Conservation (phyloP, 768 basidiomycete species). For the Lactarius quietus region DNA sequence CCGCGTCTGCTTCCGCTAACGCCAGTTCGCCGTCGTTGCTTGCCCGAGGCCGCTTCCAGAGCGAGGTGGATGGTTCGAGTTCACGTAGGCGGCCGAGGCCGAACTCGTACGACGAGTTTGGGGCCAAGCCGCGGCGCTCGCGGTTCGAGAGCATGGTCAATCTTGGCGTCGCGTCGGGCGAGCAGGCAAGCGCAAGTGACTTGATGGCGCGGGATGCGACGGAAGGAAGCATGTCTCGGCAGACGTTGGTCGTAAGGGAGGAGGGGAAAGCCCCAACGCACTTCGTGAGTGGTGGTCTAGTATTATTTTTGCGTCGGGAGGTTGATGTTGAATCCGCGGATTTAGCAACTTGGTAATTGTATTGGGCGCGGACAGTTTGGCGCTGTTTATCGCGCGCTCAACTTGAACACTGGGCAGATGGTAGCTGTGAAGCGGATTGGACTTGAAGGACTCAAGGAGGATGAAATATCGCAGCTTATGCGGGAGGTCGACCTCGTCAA, state of each 20-base stretch:
- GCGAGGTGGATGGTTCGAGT: conserved; percentile 61
- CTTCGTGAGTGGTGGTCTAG: conserved; percentile 54
- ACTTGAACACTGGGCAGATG: conserved; percentile 92
- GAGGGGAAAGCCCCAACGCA: conserved; percentile 77
- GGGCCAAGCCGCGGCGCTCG: conserved; percentile 49
- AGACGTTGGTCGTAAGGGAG: conserved; percentile 73
- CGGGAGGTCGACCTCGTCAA: conserved; percentile 91
- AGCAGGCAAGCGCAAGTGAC: conserved; percentile 62
- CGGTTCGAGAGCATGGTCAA: conserved; percentile 74
- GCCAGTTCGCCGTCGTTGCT: conserved; percentile 37
- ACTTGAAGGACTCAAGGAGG: conserved; percentile 85
- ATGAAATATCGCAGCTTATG: conserved; percentile 91
- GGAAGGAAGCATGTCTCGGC: conserved; percentile 61
- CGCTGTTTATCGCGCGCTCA: conserved; percentile 90
- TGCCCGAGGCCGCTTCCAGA: conserved; percentile 63
- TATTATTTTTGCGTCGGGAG: background rate
- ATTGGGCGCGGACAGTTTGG: conserved; percentile 98
- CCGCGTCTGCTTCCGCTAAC: no score
- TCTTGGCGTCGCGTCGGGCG: conserved; percentile 45
- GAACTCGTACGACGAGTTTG: conserved; percentile 67
- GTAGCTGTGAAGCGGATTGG: conserved; percentile 98
- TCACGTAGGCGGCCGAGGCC: conserved; percentile 53
- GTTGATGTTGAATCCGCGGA: background rate
- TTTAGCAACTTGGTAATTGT: conserved; percentile 94
- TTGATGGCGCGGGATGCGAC: conserved; percentile 55